Evolutionary conservation across 2,329 filamentous ascomycete species (phyloP), one percentile per base, ranked within the genome.

Genomic region (Curvularia hawaiiensis): DNA sequence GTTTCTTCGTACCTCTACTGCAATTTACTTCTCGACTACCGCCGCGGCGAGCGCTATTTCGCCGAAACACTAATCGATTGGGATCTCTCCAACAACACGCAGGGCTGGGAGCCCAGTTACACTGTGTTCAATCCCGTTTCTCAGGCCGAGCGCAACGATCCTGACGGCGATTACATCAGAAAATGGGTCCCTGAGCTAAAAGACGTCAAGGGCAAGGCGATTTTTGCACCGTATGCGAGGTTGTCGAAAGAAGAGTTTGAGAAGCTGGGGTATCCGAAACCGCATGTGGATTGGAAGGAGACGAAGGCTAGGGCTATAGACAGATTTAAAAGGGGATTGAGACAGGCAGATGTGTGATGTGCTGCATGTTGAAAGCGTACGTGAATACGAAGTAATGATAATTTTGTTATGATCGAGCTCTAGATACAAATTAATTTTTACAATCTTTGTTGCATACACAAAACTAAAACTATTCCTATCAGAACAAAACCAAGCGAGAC

Each of bases 91-190:
- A 80, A 84, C 59, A 81, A 84, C 63, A 79, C 82, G n/a, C 77
- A 84, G 54, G 77, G 79, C 28, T 83, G 81, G 81, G 79, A 83
- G 68, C 82, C 81, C 1, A 76, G 72, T 20, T 83, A 82, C 55
- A 83, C 81, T 0, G 73, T 81, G 12, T 82, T 81, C 67, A 82
- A 80, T 53, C 75, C 75, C 3, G 73, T 77, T 10, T 64, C 57
- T 3, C 75, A 78, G 54, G 75, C 75, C 6, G 75, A 78, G 63
- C 71, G 62, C 54, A 76, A 76, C 49, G 75, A 78, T 50, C 72
- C 72, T 0, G 58, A 74, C 20, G 75, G 76, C 2, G 73, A 76
- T 11, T 78, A 74, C 51, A 77, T 78, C 12, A 53, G 75, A 4
- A 73, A 73, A 52, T 76, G 70, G 75, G 71, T 78, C 0, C 74